Evolutionary conservation across 1,284 basidiomycete species (phyloP).

Genomic region (Amylostereum areolatum): DNA sequence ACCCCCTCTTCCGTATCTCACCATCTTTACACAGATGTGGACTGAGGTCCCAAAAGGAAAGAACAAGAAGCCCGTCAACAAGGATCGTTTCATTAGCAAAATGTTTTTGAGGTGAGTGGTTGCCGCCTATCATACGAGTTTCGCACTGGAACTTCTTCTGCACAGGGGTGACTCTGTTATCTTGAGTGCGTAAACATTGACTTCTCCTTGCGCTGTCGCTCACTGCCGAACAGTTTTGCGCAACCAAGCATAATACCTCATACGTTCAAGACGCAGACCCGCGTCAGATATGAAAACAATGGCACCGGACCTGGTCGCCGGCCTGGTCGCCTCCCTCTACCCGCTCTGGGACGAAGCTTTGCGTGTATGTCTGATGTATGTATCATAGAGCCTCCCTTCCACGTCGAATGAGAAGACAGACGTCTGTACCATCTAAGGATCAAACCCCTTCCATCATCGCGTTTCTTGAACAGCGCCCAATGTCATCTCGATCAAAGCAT

Average conservation of each 20-base stretch:
- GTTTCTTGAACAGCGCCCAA: too few species aligned
- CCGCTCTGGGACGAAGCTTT: too few species aligned
- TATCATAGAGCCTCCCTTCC: too few species aligned
- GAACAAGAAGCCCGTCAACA: slow-evolving; percentile 98
- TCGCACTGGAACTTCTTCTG: slow-evolving; percentile 13
- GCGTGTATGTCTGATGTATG: too few species aligned
- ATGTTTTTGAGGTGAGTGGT: slow-evolving; percentile 79
- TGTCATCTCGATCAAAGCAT: too few species aligned
- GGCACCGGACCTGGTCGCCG: too few species aligned
- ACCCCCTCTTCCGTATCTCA: background rate
- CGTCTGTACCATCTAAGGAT: too few species aligned
- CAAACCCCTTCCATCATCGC: too few species aligned
- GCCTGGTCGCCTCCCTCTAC: too few species aligned
- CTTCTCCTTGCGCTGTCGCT: slow-evolving; percentile 6
- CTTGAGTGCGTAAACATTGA: slow-evolving; percentile 59
- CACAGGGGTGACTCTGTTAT: slow-evolving; percentile 91
- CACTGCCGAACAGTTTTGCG: slow-evolving; percentile 58
- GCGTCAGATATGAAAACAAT: too few species aligned
- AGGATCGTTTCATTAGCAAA: slow-evolving; percentile 98
- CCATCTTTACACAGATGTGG: slow-evolving; percentile 76
- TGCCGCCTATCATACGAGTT: background rate
- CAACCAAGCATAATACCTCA: slow-evolving; percentile 50
- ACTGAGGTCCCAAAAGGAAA: slow-evolving; percentile 97
- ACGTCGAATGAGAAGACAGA: too few species aligned
- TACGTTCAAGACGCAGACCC: too few species aligned